Conservation (phyloP, 148 eudicot genomes). For the Dianthus caryophyllus region DNA sequence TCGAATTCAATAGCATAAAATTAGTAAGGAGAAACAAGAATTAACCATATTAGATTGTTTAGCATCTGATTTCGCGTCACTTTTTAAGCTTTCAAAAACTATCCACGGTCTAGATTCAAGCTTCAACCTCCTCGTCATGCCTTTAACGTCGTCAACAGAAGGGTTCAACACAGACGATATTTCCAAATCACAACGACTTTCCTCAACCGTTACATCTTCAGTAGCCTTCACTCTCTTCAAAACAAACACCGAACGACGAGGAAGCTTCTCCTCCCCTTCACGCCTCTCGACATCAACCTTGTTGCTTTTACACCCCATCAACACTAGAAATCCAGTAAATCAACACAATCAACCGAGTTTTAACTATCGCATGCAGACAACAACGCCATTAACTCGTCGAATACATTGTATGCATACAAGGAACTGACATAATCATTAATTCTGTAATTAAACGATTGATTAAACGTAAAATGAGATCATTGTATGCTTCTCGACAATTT, state of each 20-base stretch:
- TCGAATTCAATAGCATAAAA: conserved; percentile 19
- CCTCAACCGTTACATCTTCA: conserved; percentile 19
- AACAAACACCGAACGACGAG: conserved; percentile 50
- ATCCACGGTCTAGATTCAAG: conserved; percentile 60
- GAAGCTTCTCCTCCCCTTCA: conserved; percentile 19
- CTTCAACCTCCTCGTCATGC: conserved; percentile 33
- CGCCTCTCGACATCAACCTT: conserved; percentile 6
- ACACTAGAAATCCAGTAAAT: conserved; percentile 22
- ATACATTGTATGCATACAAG: too few species aligned
- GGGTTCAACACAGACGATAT: conserved; percentile 27
- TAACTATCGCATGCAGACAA: neutral
- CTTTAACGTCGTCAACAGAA: conserved; percentile 27
- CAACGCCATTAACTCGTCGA: too few species aligned
- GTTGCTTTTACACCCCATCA: conserved; percentile 31
- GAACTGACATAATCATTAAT: too few species aligned
- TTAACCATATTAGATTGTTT: conserved; percentile 41
- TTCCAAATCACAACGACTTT: conserved; percentile 29
- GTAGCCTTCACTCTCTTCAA: conserved; percentile 38
- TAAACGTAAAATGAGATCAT: too few species aligned
- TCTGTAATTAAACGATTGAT: too few species aligned
- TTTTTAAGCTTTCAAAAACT: conserved; percentile 27
- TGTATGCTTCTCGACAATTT: too few species aligned
- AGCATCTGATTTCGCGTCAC: conserved; percentile 30
- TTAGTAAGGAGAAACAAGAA: conserved; percentile 18
- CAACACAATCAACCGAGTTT: too few species aligned